Evolutionary conservation across 768 basidiomycete species (phyloP).

Genomic region (Gloeopeniophorella convolvens): DNA sequence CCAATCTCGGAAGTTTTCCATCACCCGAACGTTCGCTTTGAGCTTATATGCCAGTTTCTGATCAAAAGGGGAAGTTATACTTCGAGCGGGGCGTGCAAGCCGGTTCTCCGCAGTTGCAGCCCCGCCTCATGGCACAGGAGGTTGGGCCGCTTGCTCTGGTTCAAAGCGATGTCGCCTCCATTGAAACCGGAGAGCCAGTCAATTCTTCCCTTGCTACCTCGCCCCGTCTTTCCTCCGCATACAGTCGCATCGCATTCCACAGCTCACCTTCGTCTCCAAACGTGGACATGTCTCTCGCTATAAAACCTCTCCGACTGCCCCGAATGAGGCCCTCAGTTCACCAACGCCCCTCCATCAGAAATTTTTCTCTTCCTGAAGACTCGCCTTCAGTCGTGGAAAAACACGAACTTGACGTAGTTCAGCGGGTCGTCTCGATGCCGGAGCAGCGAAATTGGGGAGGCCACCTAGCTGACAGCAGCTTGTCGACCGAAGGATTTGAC

Average conservation of each 20-base stretch:
- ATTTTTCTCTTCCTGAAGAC: constrained; percentile 20
- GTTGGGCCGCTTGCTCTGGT: neutral
- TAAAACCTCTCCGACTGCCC: constrained; percentile 18
- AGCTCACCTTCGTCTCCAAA: neutral
- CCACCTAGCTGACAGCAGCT: constrained; percentile 11
- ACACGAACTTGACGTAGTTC: neutral
- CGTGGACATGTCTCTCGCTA: neutral
- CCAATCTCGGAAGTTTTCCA: too few species aligned
- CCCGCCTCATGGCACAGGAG: neutral
- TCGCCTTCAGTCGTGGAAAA: neutral
- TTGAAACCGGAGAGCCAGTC: neutral
- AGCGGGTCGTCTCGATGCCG: constrained; percentile 21
- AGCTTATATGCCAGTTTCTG: neutral
- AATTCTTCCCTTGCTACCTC: constrained; percentile 1
- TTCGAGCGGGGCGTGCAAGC: constrained; percentile 20
- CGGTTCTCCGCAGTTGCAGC: constrained; percentile 2
- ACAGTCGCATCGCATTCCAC: constrained; percentile 4
- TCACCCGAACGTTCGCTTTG: too few species aligned
- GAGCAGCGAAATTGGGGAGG: constrained; percentile 6
- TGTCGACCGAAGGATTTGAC: constrained; percentile 18
- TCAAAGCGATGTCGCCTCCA: neutral
- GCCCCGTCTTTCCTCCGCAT: constrained; percentile 17
- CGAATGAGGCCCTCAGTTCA: constrained; percentile 10
- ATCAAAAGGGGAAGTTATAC: constrained; percentile 7
- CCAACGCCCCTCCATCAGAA: constrained; percentile 5